Conservation (phyloP, 495 filamentous ascomycete species). For the Collariella sp. region DNA sequence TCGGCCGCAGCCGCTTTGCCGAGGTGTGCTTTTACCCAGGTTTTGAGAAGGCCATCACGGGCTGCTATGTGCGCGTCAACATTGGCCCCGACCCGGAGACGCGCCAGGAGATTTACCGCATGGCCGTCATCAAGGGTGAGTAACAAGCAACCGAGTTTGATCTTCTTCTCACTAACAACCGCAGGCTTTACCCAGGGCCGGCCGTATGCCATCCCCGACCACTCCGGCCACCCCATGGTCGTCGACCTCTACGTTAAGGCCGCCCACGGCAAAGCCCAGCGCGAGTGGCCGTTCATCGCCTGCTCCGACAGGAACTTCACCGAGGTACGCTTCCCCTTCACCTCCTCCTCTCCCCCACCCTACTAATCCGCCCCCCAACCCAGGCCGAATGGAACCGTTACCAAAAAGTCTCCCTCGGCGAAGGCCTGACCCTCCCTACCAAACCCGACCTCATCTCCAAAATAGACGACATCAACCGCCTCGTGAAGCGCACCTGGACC, state of each 20-base stretch:
- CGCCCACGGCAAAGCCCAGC: constrained; percentile 66
- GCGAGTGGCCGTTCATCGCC: constrained; percentile 71
- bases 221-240: constrained; percentile 60
- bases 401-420: constrained; percentile 61
- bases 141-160: neutral
- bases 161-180: neutral
- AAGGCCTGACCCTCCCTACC: constrained; percentile 62
- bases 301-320: constrained; percentile 71
- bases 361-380: neutral
- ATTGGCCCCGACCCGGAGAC: constrained; percentile 62
- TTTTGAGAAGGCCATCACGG: constrained; percentile 69
- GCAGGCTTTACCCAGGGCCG: constrained; percentile 67
- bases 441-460: constrained; percentile 56
- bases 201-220: constrained; percentile 67
- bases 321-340: constrained; percentile 50
- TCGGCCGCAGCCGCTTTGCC: constrained; percentile 73
- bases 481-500: constrained; percentile 73
- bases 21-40: constrained; percentile 85
- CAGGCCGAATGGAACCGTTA: constrained; percentile 79
- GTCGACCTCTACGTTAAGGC: constrained; percentile 68
- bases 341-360: too few species aligned
- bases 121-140: constrained; percentile 78
- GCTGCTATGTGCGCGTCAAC: constrained; percentile 73
- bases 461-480: constrained; percentile 67
- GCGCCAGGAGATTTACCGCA: constrained; percentile 66